Evolutionary conservation across 225 moss, liverwort and hornwort species (phyloP).

Genomic region (Polytrichum formosum): DNA sequence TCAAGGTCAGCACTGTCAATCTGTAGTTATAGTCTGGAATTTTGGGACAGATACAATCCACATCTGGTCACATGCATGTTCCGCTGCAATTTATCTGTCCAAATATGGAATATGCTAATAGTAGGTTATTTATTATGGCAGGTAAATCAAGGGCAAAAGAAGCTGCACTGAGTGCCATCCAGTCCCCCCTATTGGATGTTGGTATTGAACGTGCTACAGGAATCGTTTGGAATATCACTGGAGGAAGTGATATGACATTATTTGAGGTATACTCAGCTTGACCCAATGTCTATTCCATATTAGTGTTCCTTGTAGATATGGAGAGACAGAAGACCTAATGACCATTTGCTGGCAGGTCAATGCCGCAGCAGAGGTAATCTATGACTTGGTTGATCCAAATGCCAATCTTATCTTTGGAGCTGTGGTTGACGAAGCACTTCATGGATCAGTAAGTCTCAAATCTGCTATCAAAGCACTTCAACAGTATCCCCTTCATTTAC

Average conservation of each 20-base stretch:
- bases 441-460: constrained; percentile 69
- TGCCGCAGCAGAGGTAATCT: constrained; percentile 97
- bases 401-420: constrained; percentile 96
- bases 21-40: too few species aligned
- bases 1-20: too few species aligned
- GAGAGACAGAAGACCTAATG: constrained; percentile 9
- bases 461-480: background rate
- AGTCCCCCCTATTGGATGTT: constrained; percentile 89
- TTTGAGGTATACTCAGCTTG: constrained; percentile 58
- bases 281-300: background rate
- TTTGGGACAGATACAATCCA: too few species aligned
- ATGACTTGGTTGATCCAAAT: constrained; percentile 96
- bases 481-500: background rate
- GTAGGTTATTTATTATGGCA: constrained; percentile 12
- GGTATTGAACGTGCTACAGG: constrained; percentile 97
- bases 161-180: constrained; percentile 90
- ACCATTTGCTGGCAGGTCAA: constrained; percentile 60
- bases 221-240: constrained; percentile 97
- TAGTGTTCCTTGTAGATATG: background rate
- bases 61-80: too few species aligned
- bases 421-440: constrained; percentile 92
- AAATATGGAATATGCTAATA: too few species aligned
- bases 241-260: constrained; percentile 93
- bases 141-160: constrained; percentile 95
- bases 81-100: too few species aligned